Conservation (phyloP, 1,284 basidiomycete species). For the Ceratobasidium sp. region DNA sequence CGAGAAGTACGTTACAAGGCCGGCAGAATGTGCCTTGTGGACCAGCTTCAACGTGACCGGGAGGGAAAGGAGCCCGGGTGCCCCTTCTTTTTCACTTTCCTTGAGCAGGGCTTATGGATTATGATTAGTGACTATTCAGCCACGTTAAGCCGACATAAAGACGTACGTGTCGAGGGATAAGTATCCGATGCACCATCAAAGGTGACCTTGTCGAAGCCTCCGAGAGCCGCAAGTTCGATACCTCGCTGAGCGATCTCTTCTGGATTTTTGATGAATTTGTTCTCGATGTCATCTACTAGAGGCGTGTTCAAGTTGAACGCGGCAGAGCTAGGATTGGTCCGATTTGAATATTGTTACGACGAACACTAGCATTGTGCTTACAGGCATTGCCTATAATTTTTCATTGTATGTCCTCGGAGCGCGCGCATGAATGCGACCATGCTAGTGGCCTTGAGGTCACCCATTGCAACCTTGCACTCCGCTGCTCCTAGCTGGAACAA, state of each 20-base stretch:
- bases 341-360: background rate
- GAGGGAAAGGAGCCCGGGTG: background rate
- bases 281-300: slow-evolving; percentile 3
- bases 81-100: background rate
- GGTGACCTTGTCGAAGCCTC: slow-evolving; percentile 25
- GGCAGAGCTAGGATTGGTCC: background rate
- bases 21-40: background rate
- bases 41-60: background rate
- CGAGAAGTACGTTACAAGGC: slow-evolving; percentile 2
- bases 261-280: background rate
- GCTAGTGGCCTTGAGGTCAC: background rate
- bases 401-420: slow-evolving; percentile 7
- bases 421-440: slow-evolving; percentile 25
- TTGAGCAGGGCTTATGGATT: background rate
- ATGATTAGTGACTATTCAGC: background rate
- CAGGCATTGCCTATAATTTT: slow-evolving; percentile 25
- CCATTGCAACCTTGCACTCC: slow-evolving; percentile 23
- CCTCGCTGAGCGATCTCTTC: slow-evolving; percentile 1
- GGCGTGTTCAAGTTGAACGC: slow-evolving; percentile 25
- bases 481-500: slow-evolving; percentile 6
- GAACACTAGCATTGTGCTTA: background rate
- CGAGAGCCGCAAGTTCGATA: slow-evolving; percentile 6
- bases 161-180: slow-evolving; percentile 11
- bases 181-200: slow-evolving; percentile 18
- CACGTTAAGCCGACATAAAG: background rate